Percentiles rank a stretch among this genome's conserved stretches.
These are phyloP conservation scores for Pseudogymnoascus sp. DNA, from an alignment of 2,329 filamentous ascomycete species.

Conservation along the genomic window DNA sequence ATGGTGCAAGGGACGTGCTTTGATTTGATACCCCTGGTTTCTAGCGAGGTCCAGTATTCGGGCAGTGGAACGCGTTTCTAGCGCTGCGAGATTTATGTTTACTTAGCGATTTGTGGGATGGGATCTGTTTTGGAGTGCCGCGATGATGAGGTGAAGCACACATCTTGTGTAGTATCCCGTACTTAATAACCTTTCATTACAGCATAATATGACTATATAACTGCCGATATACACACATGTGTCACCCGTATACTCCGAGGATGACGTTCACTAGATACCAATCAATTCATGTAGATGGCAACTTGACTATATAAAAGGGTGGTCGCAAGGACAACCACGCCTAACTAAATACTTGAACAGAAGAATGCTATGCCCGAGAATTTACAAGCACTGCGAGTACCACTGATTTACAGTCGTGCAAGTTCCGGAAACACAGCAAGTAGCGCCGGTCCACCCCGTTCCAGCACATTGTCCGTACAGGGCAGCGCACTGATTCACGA, in stretches of 20 bases:
- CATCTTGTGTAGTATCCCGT: neutral
- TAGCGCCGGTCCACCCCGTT: neutral
- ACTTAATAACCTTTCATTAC: neutral
- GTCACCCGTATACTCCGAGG: neutral
- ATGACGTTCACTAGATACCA: neutral
- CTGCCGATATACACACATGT: neutral
- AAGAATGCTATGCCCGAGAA: neutral
- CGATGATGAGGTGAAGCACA: neutral
- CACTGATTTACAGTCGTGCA: neutral
- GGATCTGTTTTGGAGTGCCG: neutral
- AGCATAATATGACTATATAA: neutral
- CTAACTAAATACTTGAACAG: neutral
- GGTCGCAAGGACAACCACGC: neutral
- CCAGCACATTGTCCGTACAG: neutral
- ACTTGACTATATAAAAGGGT: neutral
- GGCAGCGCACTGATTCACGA: neutral
- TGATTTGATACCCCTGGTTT: slow-evolving; percentile 7
- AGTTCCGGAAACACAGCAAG: neutral
- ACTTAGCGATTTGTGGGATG: neutral
- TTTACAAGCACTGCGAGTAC: slow-evolving; percentile 1
- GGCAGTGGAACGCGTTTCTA: neutral
- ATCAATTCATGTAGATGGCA: neutral
- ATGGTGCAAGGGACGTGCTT: neutral
- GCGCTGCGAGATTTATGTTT: slow-evolving; percentile 1
- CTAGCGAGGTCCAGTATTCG: neutral